A percentile compares a stretch with the other conserved stretches of the same genome.
phyloP scores from a whole-genome alignment of 148 eudicot genomes.

The Vaccinium myrtillus region DNA sequence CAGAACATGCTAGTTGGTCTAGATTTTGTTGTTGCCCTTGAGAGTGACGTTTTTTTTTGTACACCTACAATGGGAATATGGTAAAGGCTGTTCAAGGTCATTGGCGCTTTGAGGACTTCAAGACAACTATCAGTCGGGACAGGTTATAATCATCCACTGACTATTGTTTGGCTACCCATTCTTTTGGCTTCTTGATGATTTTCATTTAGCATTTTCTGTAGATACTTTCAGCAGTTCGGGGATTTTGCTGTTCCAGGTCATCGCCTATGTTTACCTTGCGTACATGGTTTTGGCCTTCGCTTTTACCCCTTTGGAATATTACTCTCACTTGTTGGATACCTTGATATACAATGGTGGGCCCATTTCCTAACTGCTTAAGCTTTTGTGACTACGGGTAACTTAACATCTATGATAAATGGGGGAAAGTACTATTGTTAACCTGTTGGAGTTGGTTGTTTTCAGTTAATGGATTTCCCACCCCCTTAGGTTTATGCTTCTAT shows the following conservation, averaged over 20 bases:
- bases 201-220: background rate
- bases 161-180: background rate
- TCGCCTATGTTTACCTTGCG: background rate
- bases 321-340: too few relatives aligned
- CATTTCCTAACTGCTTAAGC: too few relatives aligned
- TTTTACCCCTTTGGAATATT: background rate
- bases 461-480: background rate
- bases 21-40: conserved; percentile 83
- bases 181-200: background rate
- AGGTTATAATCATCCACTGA: conserved; percentile 37
- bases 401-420: too few relatives aligned
- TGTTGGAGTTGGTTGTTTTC: background rate
- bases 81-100: conserved; percentile 98
- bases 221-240: too few relatives aligned
- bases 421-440: too few relatives aligned
- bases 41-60: conserved; percentile 79
- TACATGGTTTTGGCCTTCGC: background rate
- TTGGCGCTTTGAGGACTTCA: conserved; percentile 81
- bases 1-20: conserved; percentile 96
- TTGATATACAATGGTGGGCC: too few relatives aligned
- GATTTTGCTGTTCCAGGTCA: conserved; percentile 9
- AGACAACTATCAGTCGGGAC: conserved; percentile 84
- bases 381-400: too few relatives aligned
- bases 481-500: background rate
- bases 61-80: conserved; percentile 97